Evolutionary conservation across 2,329 filamentous ascomycete species (phyloP), one percentile per base, ranked within the genome.

Genomic region (Neocucurbitaria cava): DNA sequence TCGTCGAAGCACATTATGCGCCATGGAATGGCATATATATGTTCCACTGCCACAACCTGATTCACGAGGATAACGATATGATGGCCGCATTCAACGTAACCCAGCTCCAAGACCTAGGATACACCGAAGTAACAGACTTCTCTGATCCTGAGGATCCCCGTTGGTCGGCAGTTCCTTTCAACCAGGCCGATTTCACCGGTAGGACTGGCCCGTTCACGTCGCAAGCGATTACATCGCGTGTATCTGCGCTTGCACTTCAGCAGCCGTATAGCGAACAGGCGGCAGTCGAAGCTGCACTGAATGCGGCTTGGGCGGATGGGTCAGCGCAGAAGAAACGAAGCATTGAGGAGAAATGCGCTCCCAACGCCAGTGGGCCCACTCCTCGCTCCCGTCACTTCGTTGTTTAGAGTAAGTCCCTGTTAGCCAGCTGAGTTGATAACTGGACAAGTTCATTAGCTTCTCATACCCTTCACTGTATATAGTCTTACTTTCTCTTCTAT

Each of bases 21-120:
- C 70, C 70, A 4, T 72, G 68, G 67, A 79, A 82, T 49, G 84
- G 84, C 6, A 69, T 81, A 5, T 81, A 80, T 42, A 78, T 79
- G 76, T 79, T 79, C 64, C 78, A 76, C 45, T 76, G 74, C 66
- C 77, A 79, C 65, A 78, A 79, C 49, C 64, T 79, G 9, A 70
- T 79, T 46, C 77, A 79, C 61, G 77, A 79, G 59, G 77, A 79
- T 52, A 63, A 78, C 54, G 71, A 73, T 43, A 78, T 79, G 77
- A 73, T 79, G 73, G 77, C 67, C 4, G 77, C 72, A 2, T 77
- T 79, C 63, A 77, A 79, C 53, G 71, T 77, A 47, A 76, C 75
- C 1, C 52, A 60, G 7, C 69, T 79, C 2, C 46, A 52, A n/a
- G 46, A 65, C 18, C 60, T 66, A 31, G 70, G 70, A 3, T 72